Evolutionary conservation across 129 eudicot genomes (phyloP), one percentile per base, ranked within the genome.

Genomic region (Calendula officinalis): DNA sequence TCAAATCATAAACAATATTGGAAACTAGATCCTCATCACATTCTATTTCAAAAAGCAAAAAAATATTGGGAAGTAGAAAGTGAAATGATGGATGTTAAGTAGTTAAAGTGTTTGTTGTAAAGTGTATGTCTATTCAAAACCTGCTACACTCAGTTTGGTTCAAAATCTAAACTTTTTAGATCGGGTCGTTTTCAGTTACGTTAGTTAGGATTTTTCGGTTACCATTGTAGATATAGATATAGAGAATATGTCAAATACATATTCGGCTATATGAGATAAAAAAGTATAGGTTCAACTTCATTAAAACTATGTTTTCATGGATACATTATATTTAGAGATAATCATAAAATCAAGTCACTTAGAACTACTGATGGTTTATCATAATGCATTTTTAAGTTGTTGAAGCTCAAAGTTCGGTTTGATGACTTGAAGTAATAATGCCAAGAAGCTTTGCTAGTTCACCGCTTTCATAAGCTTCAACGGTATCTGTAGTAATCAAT

Each of bases 391-490:
- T n/a, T 54, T 35, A 38, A n/a, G 61, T 43, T 36, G 60, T 35
- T 14, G 38, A 58, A 49, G 67, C 73, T 74, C 68, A 74, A 58
- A 74, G 78, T 7, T 74, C 78, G 7, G 68, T 47, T 66, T 74
- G 47, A 15, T 37, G 68, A 15, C 47, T 58, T 55, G 85, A 2
- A 54, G 57, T 44, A 52, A 82, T 44, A 52, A 82, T 48, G 6
- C 98, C 98, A 50, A 91, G 76, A 76, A 91, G 88, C 72, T 87
- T 74, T 10, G 82, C 96, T 54, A 91, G 69, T 73, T 87, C 71
- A 68, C 94, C 98, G 58, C 71, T 80, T 78, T 91, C 81, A 69
- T 82, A 84, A 47, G 96, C 98, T 62, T 82, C 98, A 57, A 91
- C 50, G 8, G 98, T 91, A 78, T 91, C 98, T 91, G 71, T 50